Evolutionary conservation across 2,329 filamentous ascomycete species (phyloP), one percentile per base, ranked within the genome.

Genomic region (Myriosclerotinia duriaeana): DNA sequence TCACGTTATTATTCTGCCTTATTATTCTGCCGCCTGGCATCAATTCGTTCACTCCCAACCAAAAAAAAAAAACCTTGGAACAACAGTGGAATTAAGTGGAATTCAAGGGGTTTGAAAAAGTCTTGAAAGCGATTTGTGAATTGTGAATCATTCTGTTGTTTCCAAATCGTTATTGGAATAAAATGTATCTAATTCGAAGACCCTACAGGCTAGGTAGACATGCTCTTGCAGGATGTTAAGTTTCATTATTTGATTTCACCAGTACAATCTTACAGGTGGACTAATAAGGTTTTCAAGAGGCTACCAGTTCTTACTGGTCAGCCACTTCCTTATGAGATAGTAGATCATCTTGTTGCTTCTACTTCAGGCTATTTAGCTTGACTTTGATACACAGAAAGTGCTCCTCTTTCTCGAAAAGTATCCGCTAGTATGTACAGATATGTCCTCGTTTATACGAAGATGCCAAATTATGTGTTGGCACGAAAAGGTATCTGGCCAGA

Each of bases 401-500:
- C n/a, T n/a, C n/a, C 5, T 56, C 26, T 26, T 26, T 11, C 14
- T 30, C 20, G 38, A 38, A 30, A 54, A 54, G 17, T n/a, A 15
- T 54, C 38, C 20, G 17, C 53, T 22, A 55, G 53, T 38, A 34
- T 15, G 15, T 53, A 53, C 30, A 5, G 12, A 36, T n/a, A n/a
- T 60, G 42, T 6, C 34, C 14, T n/a, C 14, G 22, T 30, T 52
- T 30, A 5, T 30, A 52, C 22, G 6, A 40, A 30, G 30, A 60
- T 50, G 44, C 58, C 30, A 61, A 20, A 61, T 26, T 50, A 50
- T 40, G 42, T 50, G n/a, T 40, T 50, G 30, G 44, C 58, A 61
- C n/a, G 14, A n/a, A 20, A 52, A 38, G 15, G 30, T 44, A 12
- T 11, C 38, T 40, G n/a, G 44, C 30, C 58, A 34, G 26, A 26